A percentile compares a stretch with the other conserved stretches of the same genome.
These are phyloP conservation scores for Coriolopsis trogii DNA, from an alignment of 1,284 basidiomycete species.

Conservation along the genomic window DNA sequence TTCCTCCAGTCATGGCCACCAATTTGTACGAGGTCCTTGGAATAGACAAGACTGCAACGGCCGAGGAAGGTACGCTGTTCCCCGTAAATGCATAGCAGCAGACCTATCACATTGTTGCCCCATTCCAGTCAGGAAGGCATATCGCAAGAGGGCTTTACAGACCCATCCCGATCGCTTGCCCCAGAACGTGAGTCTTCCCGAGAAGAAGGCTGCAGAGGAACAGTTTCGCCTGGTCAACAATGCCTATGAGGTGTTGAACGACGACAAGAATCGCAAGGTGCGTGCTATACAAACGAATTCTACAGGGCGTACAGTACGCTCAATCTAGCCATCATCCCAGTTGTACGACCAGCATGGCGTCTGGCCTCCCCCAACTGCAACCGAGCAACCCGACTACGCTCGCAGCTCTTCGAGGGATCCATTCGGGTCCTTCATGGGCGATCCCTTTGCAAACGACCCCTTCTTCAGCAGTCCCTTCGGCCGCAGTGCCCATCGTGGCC, in stretches of 20 bases:
- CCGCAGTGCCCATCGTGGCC: slow-evolving; percentile 27
- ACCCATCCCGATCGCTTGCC: slow-evolving; percentile 54
- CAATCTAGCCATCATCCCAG: slow-evolving; percentile 41
- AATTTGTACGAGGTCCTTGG: slow-evolving; percentile 59
- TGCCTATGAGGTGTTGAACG: slow-evolving; percentile 52
- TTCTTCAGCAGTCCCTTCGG: slow-evolving; percentile 35
- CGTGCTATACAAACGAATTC: slow-evolving; percentile 5
- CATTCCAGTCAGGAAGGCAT: slow-evolving; percentile 49
- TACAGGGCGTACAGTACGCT: neutral
- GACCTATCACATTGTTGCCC: neutral
- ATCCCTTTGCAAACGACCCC: slow-evolving; percentile 37
- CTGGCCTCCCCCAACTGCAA: slow-evolving; percentile 66
- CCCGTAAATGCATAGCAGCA: neutral
- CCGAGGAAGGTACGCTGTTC: slow-evolving; percentile 41
- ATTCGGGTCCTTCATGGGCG: slow-evolving; percentile 12
- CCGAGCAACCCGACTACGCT: slow-evolving; percentile 32
- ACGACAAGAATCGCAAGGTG: slow-evolving; percentile 45
- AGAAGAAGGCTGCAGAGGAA: slow-evolving; percentile 48
- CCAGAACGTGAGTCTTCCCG: slow-evolving; percentile 37
- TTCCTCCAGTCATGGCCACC: slow-evolving; percentile 49
- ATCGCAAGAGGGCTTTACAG: slow-evolving; percentile 46
- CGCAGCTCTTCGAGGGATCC: slow-evolving; percentile 2
- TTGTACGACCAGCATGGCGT: slow-evolving; percentile 70
- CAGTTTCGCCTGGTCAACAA: slow-evolving; percentile 52
- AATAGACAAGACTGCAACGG: slow-evolving; percentile 40